Evolutionary conservation across 345 rosid genomes (phyloP), one percentile per base, ranked within the genome.

Genomic region (Pistacia vera): DNA sequence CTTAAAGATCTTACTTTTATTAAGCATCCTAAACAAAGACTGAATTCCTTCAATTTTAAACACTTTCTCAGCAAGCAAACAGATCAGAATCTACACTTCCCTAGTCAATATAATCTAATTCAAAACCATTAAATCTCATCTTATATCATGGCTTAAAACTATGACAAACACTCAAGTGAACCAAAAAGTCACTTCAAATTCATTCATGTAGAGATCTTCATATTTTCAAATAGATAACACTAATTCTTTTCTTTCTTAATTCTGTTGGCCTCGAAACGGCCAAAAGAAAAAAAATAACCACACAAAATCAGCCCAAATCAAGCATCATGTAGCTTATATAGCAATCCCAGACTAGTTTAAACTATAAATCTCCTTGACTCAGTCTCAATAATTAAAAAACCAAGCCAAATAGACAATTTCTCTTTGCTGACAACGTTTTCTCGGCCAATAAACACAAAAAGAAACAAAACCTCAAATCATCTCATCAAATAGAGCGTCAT

Each of bases 231-330:
- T 17, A 35, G 25, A 14, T 14, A 38, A 22, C n/a, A 41, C 20
- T 16, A 2, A 12, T 35, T 56, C 28, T 13, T 16, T 41, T 75
- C 1, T 4, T 30, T 49, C 51, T 41, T 46, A 4, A 11, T 11
- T 75, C 44, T 75, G 38, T 14, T 5, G 8, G 67, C 9, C 33
- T 25, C 72, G 66, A 75, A 33, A 48, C 61, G 49, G 18, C 33
- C 48, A 10, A 1, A 59, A 25, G 46, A 35, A 35, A 0, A n/a
- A 11, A 57, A 20, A 35, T n/a, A 58, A 22, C n/a, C 17, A 12
- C n/a, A 9, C 9, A 46, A 16, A 22, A 36, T 20, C 30, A 5
- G 4, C 17, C 44, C 65, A 71, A 57, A 41, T 41, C 55, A 20
- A 20, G 10, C 7, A 71, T 56, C 33, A 25, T 11, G 33, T 5